Evolutionary conservation across 2,329 filamentous ascomycete genomes (phyloP).

Genomic region (Penicillium hordei): DNA sequence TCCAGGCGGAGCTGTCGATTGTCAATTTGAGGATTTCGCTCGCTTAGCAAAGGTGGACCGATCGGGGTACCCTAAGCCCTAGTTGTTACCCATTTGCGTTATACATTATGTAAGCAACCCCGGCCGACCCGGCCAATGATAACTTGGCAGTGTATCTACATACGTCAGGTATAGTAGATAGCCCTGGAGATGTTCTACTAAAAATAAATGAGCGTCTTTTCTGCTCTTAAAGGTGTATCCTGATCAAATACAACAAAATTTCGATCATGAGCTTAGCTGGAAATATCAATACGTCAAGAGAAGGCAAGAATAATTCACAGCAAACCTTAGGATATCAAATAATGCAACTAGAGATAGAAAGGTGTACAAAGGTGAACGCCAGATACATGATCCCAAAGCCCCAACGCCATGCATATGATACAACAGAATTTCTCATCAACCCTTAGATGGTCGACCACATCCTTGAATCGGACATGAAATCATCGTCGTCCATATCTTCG

Average conservation of each 20-base stretch:
- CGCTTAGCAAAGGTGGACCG: conserved; percentile 45
- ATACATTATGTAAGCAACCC: conserved; percentile 16
- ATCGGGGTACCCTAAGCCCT: conserved; percentile 42
- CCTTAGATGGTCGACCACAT: conserved; percentile 17
- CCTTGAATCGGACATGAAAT: conserved; percentile 14
- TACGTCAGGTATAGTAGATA: conserved; percentile 1
- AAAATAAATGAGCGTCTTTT: not conserved
- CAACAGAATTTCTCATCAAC: not conserved
- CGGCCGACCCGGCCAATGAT: not conserved
- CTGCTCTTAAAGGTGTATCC: not conserved
- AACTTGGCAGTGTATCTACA: not conserved
- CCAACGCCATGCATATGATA: conserved; percentile 6
- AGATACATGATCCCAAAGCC: not conserved
- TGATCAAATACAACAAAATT: not conserved
- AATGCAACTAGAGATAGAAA: not conserved
- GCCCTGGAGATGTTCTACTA: not conserved
- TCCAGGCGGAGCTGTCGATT: conserved; percentile 37
- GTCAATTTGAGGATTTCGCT: conserved; percentile 43
- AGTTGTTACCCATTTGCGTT: conserved; percentile 23
- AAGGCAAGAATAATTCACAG: not conserved
- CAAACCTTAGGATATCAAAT: not conserved
- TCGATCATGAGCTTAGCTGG: too few species aligned
- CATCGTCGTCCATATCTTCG: conserved; percentile 1
- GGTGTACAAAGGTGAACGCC: not conserved
- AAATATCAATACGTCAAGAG: not conserved